Evolutionary conservation across 495 filamentous ascomycete genomes (phyloP).

Genomic region (Neurospora hispaniola): DNA sequence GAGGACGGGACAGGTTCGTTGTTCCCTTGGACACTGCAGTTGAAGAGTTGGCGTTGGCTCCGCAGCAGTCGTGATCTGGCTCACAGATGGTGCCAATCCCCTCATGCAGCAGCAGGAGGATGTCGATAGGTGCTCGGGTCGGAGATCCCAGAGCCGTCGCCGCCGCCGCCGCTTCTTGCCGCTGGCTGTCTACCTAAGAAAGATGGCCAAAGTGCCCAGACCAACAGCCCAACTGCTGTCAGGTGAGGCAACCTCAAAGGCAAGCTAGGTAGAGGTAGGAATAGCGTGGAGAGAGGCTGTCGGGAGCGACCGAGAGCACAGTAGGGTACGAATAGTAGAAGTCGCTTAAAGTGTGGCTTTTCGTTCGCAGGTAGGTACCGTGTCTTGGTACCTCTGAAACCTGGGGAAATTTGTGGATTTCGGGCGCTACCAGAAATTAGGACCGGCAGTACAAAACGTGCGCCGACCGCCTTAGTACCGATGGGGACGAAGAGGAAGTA

Average conservation of each 20-base stretch:
- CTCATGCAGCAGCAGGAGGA: not conserved
- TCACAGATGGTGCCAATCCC: not conserved
- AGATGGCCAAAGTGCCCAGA: not conserved
- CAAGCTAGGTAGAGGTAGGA: not conserved
- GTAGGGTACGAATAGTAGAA: not conserved
- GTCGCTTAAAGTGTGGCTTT: not conserved
- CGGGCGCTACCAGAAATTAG: not conserved
- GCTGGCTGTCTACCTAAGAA: not conserved
- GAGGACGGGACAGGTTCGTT: constrained; percentile 15
- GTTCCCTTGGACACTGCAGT: not conserved
- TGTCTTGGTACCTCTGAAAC: not conserved
- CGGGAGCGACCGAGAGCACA: not conserved
- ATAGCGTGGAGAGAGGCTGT: not conserved
- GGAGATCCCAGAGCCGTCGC: not conserved
- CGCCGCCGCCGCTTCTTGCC: not conserved
- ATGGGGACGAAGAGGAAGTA: not conserved
- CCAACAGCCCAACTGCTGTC: not conserved
- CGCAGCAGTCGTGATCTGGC: not conserved
- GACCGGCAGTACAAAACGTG: not conserved
- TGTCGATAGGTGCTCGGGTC: not conserved
- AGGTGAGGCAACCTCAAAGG: not conserved
- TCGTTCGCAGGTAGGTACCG: not conserved
- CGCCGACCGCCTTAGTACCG: not conserved
- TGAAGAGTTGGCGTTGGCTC: not conserved
- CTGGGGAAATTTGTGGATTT: not conserved